Evolutionary conservation across 176 grass and related monocot species (phyloP).

Genomic region (Avena insularis): DNA sequence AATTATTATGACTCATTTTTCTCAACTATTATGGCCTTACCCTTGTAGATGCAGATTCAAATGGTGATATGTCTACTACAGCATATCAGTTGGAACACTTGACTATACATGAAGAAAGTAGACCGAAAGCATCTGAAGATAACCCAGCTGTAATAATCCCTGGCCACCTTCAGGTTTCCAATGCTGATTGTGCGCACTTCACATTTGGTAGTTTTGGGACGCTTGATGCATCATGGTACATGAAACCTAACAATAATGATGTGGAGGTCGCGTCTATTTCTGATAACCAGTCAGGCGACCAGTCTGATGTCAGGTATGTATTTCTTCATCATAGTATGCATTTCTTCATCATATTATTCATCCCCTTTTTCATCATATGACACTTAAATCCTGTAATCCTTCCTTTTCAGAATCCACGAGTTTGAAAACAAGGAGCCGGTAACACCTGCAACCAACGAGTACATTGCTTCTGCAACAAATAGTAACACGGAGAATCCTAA

Average conservation of each 20-base stretch:
- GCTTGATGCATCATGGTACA: conserved; percentile 58
- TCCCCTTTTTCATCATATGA: background rate
- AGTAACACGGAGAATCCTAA: conserved; percentile 49
- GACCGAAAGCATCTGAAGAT: conserved; percentile 54
- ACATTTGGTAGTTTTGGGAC: conserved; percentile 85
- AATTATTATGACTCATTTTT: background rate
- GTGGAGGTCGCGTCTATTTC: conserved; percentile 39
- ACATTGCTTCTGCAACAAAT: conserved; percentile 46
- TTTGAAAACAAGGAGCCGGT: conserved; percentile 52
- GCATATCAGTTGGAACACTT: conserved; percentile 49
- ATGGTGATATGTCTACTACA: conserved; percentile 49
- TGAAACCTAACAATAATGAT: conserved; percentile 50
- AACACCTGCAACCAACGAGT: conserved; percentile 42
- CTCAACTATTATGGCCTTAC: conserved; percentile 13
- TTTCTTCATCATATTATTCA: background rate
- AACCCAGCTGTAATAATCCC: conserved; percentile 85
- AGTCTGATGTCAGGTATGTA: conserved; percentile 52
- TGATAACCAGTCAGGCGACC: conserved; percentile 51
- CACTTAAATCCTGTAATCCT: conserved; percentile 14
- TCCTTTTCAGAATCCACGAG: conserved; percentile 58
- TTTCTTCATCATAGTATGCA: background rate
- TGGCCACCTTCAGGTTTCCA: conserved; percentile 73
- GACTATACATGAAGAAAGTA: conserved; percentile 51
- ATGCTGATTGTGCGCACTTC: conserved; percentile 67
- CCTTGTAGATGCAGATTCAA: conserved; percentile 44